These are phyloP conservation scores for Melaleuca alternifolia DNA, from an alignment of 345 rosid species.

Conservation along the genomic window DNA sequence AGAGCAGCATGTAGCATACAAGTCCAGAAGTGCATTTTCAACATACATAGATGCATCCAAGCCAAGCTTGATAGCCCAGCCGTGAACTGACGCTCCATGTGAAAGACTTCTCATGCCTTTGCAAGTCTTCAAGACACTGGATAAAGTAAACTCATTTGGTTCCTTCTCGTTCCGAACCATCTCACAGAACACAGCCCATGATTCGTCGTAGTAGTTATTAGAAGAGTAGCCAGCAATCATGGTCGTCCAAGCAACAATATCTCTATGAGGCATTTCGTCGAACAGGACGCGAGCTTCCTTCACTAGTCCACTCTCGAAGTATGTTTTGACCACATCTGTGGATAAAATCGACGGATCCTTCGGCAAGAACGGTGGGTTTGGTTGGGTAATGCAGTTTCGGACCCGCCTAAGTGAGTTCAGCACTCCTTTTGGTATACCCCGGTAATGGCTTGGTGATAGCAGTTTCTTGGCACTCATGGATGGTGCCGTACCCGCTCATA, in stretches of 20 bases:
- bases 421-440: conserved; percentile 27
- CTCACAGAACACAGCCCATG: conserved; percentile 55
- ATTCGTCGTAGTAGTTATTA: conserved; percentile 17
- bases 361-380: conserved; percentile 8
- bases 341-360: conserved; percentile 53
- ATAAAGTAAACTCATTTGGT: conserved; percentile 60
- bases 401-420: conserved; percentile 29
- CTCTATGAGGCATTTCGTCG: conserved; percentile 64
- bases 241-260: conserved; percentile 65
- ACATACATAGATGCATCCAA: conserved; percentile 50
- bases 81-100: conserved; percentile 56
- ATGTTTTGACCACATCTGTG: conserved; percentile 49
- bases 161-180: conserved; percentile 33
- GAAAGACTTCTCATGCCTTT: conserved; percentile 43
- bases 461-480: conserved; percentile 1
- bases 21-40: conserved; percentile 60
- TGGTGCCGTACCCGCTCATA: not conserved
- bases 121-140: conserved; percentile 66
- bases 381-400: conserved; percentile 8
- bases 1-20: conserved; percentile 55
- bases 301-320: conserved; percentile 29
- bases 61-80: conserved; percentile 52
- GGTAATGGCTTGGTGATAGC: conserved; percentile 8
- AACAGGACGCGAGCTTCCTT: conserved; percentile 45
- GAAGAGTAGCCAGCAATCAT: conserved; percentile 57